Evolutionary conservation across 1,139 yeast genomes (phyloP), one percentile per base, ranked within the genome.

Genomic region (Hansenula lynferdii): DNA sequence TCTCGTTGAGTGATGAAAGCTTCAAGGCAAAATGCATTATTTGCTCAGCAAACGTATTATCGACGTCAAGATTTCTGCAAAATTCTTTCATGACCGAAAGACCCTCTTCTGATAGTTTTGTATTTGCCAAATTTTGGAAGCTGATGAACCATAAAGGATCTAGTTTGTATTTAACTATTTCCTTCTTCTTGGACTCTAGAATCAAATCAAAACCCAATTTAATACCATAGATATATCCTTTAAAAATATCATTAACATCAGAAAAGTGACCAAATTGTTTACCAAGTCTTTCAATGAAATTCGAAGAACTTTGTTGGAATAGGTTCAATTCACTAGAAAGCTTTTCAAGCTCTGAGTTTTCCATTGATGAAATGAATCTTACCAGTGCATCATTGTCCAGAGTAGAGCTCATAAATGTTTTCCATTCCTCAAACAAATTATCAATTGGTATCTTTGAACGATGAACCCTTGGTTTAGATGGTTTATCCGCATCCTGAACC

Each of bases 361-460:
- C 46, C 4, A 75, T 70, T 0, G 63, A 53, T 1, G 54, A 49
- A 28, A 75, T 50, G 27, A 77, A 60, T 3, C 53, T 54, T 26
- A 58, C 60, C 9, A 84, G 56, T 5, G 78, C 74, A 2, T 59
- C 62, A 1, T 61, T 50, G 41, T 76, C 78, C 34, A 82, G 61
- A 4, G 84, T 68, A 0, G 95, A 78, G 8, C 72, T 74, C 67
- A 84, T 67, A 45, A 85, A 78, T 3, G 87, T 72, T 28, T 70
- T 69, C 95, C 96, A 86, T 55, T 90, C 97, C 32, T 83, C 87
- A 54, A 83, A 85, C 21, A 90, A 65, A 12, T 64, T 62, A 47
- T 79, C 84, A 28, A 85, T 69, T 0, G 92, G 68, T 1, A 62
- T 57, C 9, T 60, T 55, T 1, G 85, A 76, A 54, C 98, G 75